Evolutionary conservation across 192 early-diverging fungal genomes (phyloP), one percentile per base, ranked within the genome.

Genomic region (Umbelopsis ramanniana): DNA sequence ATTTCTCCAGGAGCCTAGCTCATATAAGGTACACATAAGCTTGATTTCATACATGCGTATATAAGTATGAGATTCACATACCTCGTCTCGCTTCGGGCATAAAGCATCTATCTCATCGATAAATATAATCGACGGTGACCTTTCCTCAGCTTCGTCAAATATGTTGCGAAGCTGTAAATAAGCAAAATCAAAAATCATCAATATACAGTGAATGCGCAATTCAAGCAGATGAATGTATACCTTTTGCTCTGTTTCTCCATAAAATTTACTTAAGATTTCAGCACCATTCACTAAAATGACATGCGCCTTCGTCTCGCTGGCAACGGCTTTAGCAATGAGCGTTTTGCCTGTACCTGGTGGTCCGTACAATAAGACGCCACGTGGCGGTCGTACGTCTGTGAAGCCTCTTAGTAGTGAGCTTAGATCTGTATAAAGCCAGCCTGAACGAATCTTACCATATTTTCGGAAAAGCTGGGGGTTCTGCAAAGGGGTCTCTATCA

Each of bases 311-410:
- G 90, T 93, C 60, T 92, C 92, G 7, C 83, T 74, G 0, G 94
- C 95, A 0, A 97, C 92, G 14, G 93, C 91, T n/a, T 94, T 85
- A 0, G 96, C 96, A 50, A 98, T 88, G 33, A 98, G 83, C 10
- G 96, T 98, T 78, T 98, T 98, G n/a, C 96, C 96, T 8, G 96
- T 97, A 9, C 96, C 96, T 29, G 96, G 94, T 43, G 94, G 95
- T 0, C 96, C 96, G 79, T 86, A 92, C 8, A 98, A 76, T n/a
- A 98, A 80, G 0, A 97, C 85, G 15, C 96, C 97, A 47, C 93
- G 91, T 17, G 98, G 97, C n/a, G 96, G 94, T 53, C 84, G 82
- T 11, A 98, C 84, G 2, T 92, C 90, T 83, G 75, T 47, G n/a
- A n/a, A 50, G n/a, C 26, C 68, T 33, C 26, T 19, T 10, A 46